Percentiles rank a stretch among this genome's conserved stretches.
Evolutionary conservation across 2,329 filamentous ascomycete species (phyloP).

Genomic region (Fusarium chlamydosporum): DNA sequence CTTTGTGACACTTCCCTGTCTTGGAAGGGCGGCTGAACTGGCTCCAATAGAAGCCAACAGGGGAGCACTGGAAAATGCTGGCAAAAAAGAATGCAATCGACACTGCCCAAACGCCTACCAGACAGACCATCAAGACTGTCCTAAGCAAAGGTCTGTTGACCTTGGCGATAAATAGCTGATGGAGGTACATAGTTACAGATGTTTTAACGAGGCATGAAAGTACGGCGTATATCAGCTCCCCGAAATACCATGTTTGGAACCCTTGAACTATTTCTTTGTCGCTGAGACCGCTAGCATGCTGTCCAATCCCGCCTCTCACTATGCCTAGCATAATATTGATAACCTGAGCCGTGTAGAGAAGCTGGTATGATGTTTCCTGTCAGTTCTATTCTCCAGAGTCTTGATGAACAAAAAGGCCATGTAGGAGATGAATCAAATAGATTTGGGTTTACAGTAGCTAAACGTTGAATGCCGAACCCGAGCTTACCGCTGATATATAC

Average conservation of each 20-base stretch:
- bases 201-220: slow-evolving; percentile 1
- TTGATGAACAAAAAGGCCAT: no score
- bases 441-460: no score
- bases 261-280: neutral
- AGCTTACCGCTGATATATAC: slow-evolving; percentile 16
- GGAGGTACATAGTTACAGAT: slow-evolving; percentile 2
- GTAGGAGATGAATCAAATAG: no score
- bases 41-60: slow-evolving; percentile 2
- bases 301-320: no score
- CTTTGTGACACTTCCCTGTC: neutral
- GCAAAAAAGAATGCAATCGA: slow-evolving; percentile 5
- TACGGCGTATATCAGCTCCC: neutral
- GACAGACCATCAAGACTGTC: neutral
- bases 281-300: neutral
- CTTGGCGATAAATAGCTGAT: no score
- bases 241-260: slow-evolving; percentile 4
- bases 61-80: slow-evolving; percentile 10
- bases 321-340: slow-evolving; percentile 1
- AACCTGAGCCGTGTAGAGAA: slow-evolving; percentile 9
- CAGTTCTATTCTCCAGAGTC: neutral
- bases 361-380: neutral
- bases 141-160: no score
- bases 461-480: neutral
- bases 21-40: neutral
- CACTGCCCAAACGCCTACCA: neutral